Evolutionary conservation across 352 stramenopile genomes (phyloP), one percentile per base, ranked within the genome.

Genomic region (Globisporangium apiculatum): DNA sequence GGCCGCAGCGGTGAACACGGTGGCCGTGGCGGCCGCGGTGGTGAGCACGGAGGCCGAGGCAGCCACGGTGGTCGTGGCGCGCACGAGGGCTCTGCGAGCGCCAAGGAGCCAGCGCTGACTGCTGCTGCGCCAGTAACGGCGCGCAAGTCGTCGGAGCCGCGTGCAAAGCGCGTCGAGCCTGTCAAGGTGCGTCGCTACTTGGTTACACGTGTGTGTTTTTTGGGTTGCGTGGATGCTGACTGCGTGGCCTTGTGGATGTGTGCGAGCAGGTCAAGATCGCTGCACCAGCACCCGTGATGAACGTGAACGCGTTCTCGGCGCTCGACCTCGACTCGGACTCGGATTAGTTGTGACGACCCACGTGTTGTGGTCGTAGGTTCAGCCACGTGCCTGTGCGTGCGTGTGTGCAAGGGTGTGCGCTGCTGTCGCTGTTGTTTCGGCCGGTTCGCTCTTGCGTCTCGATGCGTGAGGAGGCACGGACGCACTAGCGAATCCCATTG

Each of bases 301-400:
- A 68, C 48, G 67, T 74, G 62, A 94, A 94, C 55, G 58, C 67
- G 43, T 94, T 89, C 57, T 64, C 66, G 35, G 57, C 83, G 24
- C 61, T 87, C 52, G 69, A 45, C 46, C 38, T 72, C 48, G 77
- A 86, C 54, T 88, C 75, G 60, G 82, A 92, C 55, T 93, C 83
- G 62, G 81, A 91, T 66, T 93, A 74, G 66, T 62, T 55, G 24
- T 59, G 48, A 18, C 42, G 24, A 31, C 24, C 24, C 24, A 31
- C 24, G 24, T 51, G 49, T 49, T n/a, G 15, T 49, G 57, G 35
- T 48, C 42, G 42, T 47, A 47, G 42, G 42, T 41, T 58, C 45
- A 47, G 17, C 50, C 46, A 35, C 8, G 41, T 18, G 52, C 14
- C 18, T 51, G 15, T 51, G 43, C 17, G 42, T 58, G 38, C 38